A percentile compares a stretch with the other conserved stretches of the same genome.
phyloP scores from a whole-genome alignment of 1,284 basidiomycete genomes.

The Acaromyces ingoldii region DNA sequence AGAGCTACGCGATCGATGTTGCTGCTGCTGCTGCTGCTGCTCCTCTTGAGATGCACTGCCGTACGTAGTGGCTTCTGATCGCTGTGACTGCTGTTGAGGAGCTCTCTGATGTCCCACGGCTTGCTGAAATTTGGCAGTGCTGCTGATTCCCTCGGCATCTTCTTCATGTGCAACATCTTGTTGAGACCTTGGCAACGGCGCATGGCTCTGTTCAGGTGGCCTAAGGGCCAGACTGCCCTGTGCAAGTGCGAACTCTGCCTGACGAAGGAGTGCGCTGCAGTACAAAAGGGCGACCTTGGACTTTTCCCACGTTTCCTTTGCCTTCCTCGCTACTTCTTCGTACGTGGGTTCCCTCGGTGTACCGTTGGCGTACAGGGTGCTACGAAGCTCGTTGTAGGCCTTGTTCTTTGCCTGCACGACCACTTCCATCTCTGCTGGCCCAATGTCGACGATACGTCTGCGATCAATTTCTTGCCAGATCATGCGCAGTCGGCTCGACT shows the following conservation, averaged over 20 bases:
- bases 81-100: neutral
- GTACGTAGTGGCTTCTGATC: too few relatives aligned
- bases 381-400: neutral
- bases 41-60: too few relatives aligned
- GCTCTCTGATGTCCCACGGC: neutral
- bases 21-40: too few relatives aligned
- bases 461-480: slow-evolving; percentile 6
- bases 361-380: neutral
- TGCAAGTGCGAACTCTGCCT: slow-evolving; percentile 1
- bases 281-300: neutral
- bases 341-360: neutral
- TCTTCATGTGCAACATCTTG: neutral
- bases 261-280: slow-evolving; percentile 1
- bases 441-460: neutral
- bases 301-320: neutral
- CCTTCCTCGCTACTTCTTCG: neutral
- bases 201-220: neutral
- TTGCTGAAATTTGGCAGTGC: neutral
- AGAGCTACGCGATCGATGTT: too few relatives aligned
- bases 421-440: neutral
- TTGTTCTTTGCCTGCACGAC: neutral
- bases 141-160: neutral
- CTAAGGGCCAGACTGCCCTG: neutral
- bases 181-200: neutral
- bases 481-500: neutral